These are phyloP conservation scores for Herpetospermum pedunculosum DNA, from an alignment of 306 rosid species.

Conservation along the genomic window DNA sequence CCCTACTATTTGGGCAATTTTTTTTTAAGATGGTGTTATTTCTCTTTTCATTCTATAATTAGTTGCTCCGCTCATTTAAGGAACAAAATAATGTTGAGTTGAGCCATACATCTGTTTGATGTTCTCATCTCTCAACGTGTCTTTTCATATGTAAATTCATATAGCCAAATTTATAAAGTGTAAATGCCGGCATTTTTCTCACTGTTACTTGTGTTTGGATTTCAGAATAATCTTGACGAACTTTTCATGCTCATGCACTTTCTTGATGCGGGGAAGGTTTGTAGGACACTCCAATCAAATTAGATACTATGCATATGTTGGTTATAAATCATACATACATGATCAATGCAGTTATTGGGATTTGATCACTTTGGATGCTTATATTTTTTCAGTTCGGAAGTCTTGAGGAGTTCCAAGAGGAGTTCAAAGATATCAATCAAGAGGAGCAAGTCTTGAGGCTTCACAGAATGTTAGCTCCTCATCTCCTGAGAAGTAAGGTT, in stretches of 20 bases:
- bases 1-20: background rate
- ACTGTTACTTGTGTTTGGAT: slow-evolving; percentile 21
- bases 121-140: background rate
- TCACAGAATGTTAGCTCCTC: slow-evolving; percentile 95
- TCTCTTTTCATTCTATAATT: background rate
- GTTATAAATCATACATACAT: background rate
- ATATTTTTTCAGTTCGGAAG: slow-evolving; percentile 65
- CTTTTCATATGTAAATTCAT: background rate
- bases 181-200: slow-evolving; percentile 6
- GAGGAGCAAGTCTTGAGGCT: slow-evolving; percentile 95
- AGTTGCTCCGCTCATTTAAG: background rate
- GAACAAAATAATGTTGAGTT: background rate
- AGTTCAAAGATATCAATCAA: slow-evolving; percentile 94
- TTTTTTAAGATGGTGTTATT: background rate
- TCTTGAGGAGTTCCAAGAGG: slow-evolving; percentile 97
- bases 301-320: background rate
- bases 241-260: slow-evolving; percentile 99
- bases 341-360: background rate
- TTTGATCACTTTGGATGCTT: slow-evolving; percentile 11
- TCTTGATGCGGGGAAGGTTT: slow-evolving; percentile 98
- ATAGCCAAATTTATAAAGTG: background rate
- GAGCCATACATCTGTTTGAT: background rate
- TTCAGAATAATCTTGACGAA: slow-evolving; percentile 95
- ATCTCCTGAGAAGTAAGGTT: slow-evolving; percentile 77
- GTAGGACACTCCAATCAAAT: slow-evolving; percentile 22